Conservation (phyloP, 2,329 filamentous ascomycete genomes). For the Hirsutella thompsonii region DNA sequence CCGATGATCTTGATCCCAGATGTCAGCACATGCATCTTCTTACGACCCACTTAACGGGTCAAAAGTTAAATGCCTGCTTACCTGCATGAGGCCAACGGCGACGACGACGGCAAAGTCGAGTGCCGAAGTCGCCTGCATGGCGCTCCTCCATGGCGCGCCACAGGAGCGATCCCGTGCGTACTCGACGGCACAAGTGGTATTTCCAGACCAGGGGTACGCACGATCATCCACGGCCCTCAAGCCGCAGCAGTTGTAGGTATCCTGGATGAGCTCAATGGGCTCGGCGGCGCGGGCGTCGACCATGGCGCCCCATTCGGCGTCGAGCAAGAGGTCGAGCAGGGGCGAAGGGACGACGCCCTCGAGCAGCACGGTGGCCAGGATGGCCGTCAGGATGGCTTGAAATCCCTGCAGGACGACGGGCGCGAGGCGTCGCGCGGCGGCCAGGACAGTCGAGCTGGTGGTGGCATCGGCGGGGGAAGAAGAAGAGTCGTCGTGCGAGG, state of each 20-base stretch:
- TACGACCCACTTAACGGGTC: background rate
- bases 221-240: constrained; percentile 43
- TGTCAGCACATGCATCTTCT: background rate
- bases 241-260: constrained; percentile 55
- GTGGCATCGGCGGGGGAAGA: constrained; percentile 6
- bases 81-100: constrained; percentile 42
- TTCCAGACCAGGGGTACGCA: constrained; percentile 43
- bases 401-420: constrained; percentile 25
- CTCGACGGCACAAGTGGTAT: constrained; percentile 27
- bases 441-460: constrained; percentile 4
- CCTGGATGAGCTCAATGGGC: constrained; percentile 47
- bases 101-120: constrained; percentile 42
- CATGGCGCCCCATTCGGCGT: constrained; percentile 40
- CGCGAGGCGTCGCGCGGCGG: constrained; percentile 6
- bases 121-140: constrained; percentile 39
- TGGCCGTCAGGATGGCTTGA: constrained; percentile 27
- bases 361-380: constrained; percentile 31
- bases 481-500: no score
- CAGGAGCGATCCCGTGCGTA: constrained; percentile 37
- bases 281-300: constrained; percentile 35
- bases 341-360: constrained; percentile 19
- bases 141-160: constrained; percentile 38
- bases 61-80: no score
- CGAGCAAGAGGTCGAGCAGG: constrained; percentile 36
- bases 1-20: constrained; percentile 13